Evolutionary conservation across 495 filamentous ascomycete species (phyloP).

Genomic region (Thozetella sp.): DNA sequence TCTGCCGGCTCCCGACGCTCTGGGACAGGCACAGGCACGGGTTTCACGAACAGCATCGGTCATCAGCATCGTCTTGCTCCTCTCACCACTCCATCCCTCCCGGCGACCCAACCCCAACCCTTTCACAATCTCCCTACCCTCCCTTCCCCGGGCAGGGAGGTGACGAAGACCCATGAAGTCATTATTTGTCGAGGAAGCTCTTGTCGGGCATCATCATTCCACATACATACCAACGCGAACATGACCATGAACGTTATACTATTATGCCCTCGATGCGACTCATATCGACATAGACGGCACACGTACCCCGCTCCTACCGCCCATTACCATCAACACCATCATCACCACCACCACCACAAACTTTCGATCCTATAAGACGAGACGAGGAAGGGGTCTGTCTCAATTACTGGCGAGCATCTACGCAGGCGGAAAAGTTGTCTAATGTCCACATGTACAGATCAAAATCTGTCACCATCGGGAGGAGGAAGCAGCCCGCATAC

Average conservation of each 20-base stretch:
- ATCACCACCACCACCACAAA: not conserved
- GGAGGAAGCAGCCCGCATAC: not conserved
- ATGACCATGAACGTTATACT: not conserved
- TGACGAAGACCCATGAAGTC: not conserved
- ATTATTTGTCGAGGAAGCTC: not conserved
- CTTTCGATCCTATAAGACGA: not conserved
- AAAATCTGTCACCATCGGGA: not conserved
- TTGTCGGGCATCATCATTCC: not conserved
- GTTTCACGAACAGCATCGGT: too few relatives aligned
- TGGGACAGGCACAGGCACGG: too few relatives aligned
- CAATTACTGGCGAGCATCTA: not conserved
- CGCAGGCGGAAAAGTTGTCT: not conserved
- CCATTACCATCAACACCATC: not conserved
- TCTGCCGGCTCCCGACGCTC: too few relatives aligned
- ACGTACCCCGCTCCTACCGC: too few relatives aligned
- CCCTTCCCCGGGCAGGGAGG: not conserved
- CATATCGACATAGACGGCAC: too few relatives aligned
- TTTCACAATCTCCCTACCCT: not conserved
- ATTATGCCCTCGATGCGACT: not conserved
- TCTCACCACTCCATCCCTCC: too few relatives aligned
- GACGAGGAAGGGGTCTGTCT: not conserved
- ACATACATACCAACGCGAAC: not conserved
- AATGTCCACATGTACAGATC: not conserved
- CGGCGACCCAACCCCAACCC: too few relatives aligned
- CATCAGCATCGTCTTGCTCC: too few relatives aligned